phyloP scores from a whole-genome alignment of 441 rosid species.

The Brassica hybrid region DNA sequence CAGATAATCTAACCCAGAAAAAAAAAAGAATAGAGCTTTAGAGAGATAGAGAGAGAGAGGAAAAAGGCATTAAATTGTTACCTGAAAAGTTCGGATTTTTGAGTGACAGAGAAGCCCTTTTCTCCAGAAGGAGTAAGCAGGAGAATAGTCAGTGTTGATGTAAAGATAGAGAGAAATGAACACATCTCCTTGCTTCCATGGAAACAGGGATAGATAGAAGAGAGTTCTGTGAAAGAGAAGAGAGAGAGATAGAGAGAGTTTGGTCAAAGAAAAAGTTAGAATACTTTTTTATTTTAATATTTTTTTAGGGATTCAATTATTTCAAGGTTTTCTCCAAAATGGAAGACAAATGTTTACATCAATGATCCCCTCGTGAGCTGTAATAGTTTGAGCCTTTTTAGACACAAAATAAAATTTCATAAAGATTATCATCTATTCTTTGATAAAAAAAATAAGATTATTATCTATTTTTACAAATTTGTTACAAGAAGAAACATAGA shows the following conservation, averaged over 20 bases:
- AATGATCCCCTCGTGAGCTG: slow-evolving; percentile 43
- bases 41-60: slow-evolving; percentile 33
- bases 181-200: slow-evolving; percentile 42
- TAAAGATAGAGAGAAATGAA: slow-evolving; percentile 41
- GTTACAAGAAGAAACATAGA: neutral
- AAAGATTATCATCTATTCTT: neutral
- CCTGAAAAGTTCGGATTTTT: slow-evolving; percentile 30
- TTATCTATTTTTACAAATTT: neutral
- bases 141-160: slow-evolving; percentile 42
- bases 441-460: too few species aligned
- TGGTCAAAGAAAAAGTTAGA: slow-evolving; percentile 55
- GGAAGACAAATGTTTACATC: slow-evolving; percentile 42
- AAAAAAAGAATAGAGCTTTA: slow-evolving; percentile 41
- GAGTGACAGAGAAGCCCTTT: slow-evolving; percentile 27
- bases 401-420: neutral
- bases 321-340: slow-evolving; percentile 39
- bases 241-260: slow-evolving; percentile 39
- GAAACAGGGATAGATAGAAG: slow-evolving; percentile 47
- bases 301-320: slow-evolving; percentile 37
- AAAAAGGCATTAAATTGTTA: slow-evolving; percentile 18
- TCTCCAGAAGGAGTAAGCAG: slow-evolving; percentile 1
- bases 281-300: slow-evolving; percentile 8
- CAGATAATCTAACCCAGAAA: too few species aligned
- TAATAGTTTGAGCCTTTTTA: slow-evolving; percentile 30
- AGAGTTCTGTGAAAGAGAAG: slow-evolving; percentile 7